Percentiles rank a stretch among this genome's conserved stretches.
Evolutionary conservation across 345 rosid species (phyloP).

Genomic region (Turnera subulata): DNA sequence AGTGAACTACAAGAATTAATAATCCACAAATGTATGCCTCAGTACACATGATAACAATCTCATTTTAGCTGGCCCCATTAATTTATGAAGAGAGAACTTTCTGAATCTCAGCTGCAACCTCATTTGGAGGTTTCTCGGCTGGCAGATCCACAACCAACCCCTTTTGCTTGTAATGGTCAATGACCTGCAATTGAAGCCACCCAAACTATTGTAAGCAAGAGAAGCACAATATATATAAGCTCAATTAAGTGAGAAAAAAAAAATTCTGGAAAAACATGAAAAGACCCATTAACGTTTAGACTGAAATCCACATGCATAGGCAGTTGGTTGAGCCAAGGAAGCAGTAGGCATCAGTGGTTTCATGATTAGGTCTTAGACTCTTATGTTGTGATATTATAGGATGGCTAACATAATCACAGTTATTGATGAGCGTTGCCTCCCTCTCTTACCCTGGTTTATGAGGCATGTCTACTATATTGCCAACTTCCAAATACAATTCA

Average conservation of each 20-base stretch:
- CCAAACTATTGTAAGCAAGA: not conserved
- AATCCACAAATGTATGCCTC: not conserved
- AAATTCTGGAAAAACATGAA: too few species aligned
- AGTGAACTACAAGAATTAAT: not conserved
- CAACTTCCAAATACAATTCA: not conserved
- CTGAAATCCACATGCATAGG: too few species aligned
- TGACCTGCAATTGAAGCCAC: constrained; percentile 47
- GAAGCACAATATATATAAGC: not conserved
- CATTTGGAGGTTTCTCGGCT: constrained; percentile 78
- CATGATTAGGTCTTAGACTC: too few species aligned
- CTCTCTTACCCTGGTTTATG: too few species aligned
- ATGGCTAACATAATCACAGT: too few species aligned
- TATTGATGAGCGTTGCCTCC: too few species aligned
- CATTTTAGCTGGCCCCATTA: not conserved
- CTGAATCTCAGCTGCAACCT: constrained; percentile 69
- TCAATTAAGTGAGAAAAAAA: too few species aligned
- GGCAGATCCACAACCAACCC: constrained; percentile 61
- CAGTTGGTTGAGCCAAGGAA: too few species aligned
- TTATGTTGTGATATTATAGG: too few species aligned
- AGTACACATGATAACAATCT: constrained; percentile 10
- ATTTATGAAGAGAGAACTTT: constrained; percentile 49
- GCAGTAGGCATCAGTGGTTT: too few species aligned
- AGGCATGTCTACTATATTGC: too few species aligned
- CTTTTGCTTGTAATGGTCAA: constrained; percentile 71
- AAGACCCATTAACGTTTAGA: too few species aligned